Evolutionary conservation across 169 alveolate species (phyloP), one percentile per base, ranked within the genome.

Genomic region (Besnoitia besnoiti): DNA sequence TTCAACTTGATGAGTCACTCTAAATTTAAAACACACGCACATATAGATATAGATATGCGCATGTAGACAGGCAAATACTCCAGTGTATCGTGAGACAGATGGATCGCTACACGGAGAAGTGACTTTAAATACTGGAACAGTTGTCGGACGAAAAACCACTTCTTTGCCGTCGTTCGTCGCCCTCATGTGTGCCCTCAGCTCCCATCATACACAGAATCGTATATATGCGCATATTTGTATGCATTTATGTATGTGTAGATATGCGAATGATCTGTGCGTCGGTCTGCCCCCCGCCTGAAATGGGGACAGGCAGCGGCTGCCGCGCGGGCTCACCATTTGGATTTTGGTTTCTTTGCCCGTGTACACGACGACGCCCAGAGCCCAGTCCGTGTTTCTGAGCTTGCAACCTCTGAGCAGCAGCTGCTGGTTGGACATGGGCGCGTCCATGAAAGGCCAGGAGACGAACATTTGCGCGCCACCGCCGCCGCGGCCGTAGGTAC

Each of bases 301-400:
- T 62, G 33, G 35, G 14, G 7, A 8, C 77, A 8, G 19, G 35
- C 37, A 10, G 7, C 7, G 7, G 59, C 16, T 16, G 24, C 59
- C 7, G 59, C 16, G 7, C 7, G 16, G 7, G 42, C 37, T 39
- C 35, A 85, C 92, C 96, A 95, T 97, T 89, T 97, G 98, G 42
- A 99, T 98, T 94, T 98, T 97, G 16, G 99, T 98, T 80, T 98
- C 98, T 84, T 96, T 98, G 0, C 99, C 99, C 44, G 99, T 97
- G 94, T 98, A 99, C 16, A 98, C 97, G 30, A 98, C 98, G 21
- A 98, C 90, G 14, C 99, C 99, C 42, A 96, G 89, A 46, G 98
- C 96, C 98, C 98, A 98, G 42, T 96, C 98, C 0, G 99, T 98
- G 82, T 98, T 97, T 90, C 98, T 94, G 77, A 99, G 95, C 44